Base-by-base conservation (phyloP, 2,329 filamentous ascomycete genomes). In the Fusarium haematococcum region DNA sequence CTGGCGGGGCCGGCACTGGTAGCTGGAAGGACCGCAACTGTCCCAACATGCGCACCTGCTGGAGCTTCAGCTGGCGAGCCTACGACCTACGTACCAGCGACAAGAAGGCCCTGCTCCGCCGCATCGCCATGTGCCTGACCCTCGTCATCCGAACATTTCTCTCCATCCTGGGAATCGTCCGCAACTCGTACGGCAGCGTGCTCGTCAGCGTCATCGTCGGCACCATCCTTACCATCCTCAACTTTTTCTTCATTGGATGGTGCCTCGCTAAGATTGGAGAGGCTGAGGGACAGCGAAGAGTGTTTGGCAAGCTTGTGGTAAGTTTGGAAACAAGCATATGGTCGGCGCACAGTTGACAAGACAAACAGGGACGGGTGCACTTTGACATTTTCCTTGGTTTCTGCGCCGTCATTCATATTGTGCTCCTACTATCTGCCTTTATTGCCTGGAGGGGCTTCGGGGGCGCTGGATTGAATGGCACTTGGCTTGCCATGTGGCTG, bases 231-330 rank as follows among this genome's bases (percentile, higher is more conserved):
- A 59, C 35, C 2, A 59, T 59, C 4, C 57, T 41, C 37, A 59
- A 59, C 57, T 59, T 59, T 30, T 59, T 59, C 35, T 59, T 41
- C 25, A 59, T 59, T 27, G 57, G 35, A 20, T 59, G 57, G 35
- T 59, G 57, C 4, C 2, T 59, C 18, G 57, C 57, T 11, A 59
- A 59, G 57, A 43, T 59, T 11, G 57, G 57, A 20, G 57, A 59
- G 37, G 57, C 57, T 10, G 6, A 18, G 14, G 57, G 57, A 8
- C 16, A 59, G 35, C 11, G 57, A 43, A 41, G 57, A 5, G 57
- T 59, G 10, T 43, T 59, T n/a, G 57, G 57, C 2, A 59, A 59
- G 18, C 57, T 59, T 43, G 37, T 59, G 57, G 37, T 43, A 32
- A 32, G 57, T 43, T 27, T 30, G 9, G 13, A 39, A 20, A 2